These are phyloP conservation scores for Zancudomyces culisetae DNA, from an alignment of 371 early-diverging fungal species.

Conservation along the genomic window DNA sequence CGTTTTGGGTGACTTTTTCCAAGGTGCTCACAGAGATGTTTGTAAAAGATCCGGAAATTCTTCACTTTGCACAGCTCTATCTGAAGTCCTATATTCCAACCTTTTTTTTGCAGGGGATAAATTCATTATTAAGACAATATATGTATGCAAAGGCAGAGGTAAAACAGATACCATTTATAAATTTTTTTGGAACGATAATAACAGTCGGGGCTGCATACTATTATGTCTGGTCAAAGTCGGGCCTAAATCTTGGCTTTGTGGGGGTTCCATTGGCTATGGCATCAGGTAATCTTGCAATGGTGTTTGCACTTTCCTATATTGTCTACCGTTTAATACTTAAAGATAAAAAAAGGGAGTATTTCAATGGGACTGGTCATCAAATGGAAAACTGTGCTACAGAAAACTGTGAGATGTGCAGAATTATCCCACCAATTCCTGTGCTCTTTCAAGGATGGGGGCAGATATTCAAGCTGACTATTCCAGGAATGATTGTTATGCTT, in stretches of 20 bases:
- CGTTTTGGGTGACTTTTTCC: slow-evolving; percentile 17
- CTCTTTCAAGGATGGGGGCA: slow-evolving; percentile 3
- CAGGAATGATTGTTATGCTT: background rate
- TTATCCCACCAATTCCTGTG: no score
- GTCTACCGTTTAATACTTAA: background rate
- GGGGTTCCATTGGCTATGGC: slow-evolving; percentile 18
- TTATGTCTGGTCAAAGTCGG: slow-evolving; percentile 12
- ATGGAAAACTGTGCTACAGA: no score
- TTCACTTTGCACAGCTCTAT: slow-evolving; percentile 10
- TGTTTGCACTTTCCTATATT: no score
- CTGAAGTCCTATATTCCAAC: slow-evolving; percentile 12
- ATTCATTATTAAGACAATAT: slow-evolving; percentile 17
- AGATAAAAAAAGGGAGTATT: background rate
- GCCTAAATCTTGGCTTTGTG: slow-evolving; percentile 12
- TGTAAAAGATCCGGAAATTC: slow-evolving; percentile 10
- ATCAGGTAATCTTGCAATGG: slow-evolving; percentile 8
- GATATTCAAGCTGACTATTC: slow-evolving; percentile 3
- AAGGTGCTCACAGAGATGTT: slow-evolving; percentile 6
- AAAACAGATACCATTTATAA: slow-evolving; percentile 12
- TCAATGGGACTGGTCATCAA: background rate
- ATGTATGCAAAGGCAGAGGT: slow-evolving; percentile 21
- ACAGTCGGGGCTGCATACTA: slow-evolving; percentile 9
- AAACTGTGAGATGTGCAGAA: no score
- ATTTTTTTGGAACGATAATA: slow-evolving; percentile 8
- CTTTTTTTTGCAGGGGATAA: slow-evolving; percentile 10